Base-by-base conservation (phyloP, 192 early-diverging fungal genomes). In the Funneliformis mosseae region DNA sequence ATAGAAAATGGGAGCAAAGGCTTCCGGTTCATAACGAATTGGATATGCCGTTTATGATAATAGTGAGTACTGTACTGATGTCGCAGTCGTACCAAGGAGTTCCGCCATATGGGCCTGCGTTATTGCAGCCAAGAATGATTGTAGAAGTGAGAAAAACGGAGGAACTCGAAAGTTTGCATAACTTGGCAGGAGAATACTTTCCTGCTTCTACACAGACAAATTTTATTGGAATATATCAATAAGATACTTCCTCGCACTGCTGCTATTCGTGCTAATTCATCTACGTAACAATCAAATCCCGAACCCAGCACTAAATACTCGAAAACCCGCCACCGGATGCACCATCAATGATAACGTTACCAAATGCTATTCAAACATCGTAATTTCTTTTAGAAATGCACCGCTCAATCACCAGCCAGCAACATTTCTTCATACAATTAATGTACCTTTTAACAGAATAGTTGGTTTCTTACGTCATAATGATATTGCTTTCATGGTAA, bases 371-470 rank as follows among this genome's bases (percentile, higher is more conserved):
- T 67, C 77, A 16, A 46, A 39, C 41, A 0, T 79, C 23, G 62
- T 18, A 61, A 70, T 27, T 38, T 79, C 77, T 1, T 79, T 79
- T 45, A 67, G 77, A 21, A 70, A 66, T 14, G 77, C 77, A 42
- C 61, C 64, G 14, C 55, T 79, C 9, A 69, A 14, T 69, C 6
- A 14, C 8, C 12, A 9, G 18, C 3, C 39, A 33, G 28, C 38
- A 71, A 8, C 6, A 1, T 64, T 12, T 70, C 1, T 79, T 70
- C n/a, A 39, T 8, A 69, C 39, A 27, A 73, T 5, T 73, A 18
- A 12, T 21, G 25, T 79, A 9, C 66, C 41, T 1, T 14, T 8
- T 61, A 18, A 18, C 23, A 42, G 25, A 2, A 10, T 79, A 12
- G 45, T 18, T n/a, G 77, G 77, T 23, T 4, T 79, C 42, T 16